Evolutionary conservation across 2,329 filamentous ascomycete species (phyloP).

Genomic region (Cladosporium sp.): DNA sequence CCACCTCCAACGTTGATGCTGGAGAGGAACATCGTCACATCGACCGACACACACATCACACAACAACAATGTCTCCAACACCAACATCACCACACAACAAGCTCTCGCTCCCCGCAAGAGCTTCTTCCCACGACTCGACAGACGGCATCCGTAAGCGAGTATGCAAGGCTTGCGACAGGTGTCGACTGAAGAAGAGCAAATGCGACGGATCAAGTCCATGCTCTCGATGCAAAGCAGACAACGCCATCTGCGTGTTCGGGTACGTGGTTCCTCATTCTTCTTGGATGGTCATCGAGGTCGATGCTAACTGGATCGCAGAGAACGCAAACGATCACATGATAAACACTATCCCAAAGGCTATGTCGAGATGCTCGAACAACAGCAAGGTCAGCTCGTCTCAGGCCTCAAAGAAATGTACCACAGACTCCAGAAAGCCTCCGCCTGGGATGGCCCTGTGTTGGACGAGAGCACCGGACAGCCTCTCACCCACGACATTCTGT

Average conservation of each 20-base stretch:
- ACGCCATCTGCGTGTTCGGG: slow-evolving; percentile 62
- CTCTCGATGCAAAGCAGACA: slow-evolving; percentile 59
- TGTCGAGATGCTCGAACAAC: slow-evolving; percentile 64
- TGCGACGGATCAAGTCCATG: slow-evolving; percentile 61
- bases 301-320: slow-evolving; percentile 25
- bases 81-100: slow-evolving; percentile 22
- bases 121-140: slow-evolving; percentile 24
- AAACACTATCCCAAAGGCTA: slow-evolving; percentile 67
- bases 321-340: slow-evolving; percentile 63
- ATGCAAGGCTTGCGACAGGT: slow-evolving; percentile 64
- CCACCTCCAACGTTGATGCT: background rate
- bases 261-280: slow-evolving; percentile 16
- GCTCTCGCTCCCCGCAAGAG: slow-evolving; percentile 21
- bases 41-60: background rate
- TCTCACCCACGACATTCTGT: slow-evolving; percentile 61
- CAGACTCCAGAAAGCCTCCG: slow-evolving; percentile 47
- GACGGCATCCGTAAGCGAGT: slow-evolving; percentile 52
- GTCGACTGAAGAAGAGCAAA: slow-evolving; percentile 64
- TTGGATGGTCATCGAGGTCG: background rate
- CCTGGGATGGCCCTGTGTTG: slow-evolving; percentile 53
- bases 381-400: slow-evolving; percentile 58
- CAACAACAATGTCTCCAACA: slow-evolving; percentile 10
- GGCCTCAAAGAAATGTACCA: slow-evolving; percentile 59
- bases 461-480: slow-evolving; percentile 53
- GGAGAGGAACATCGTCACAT: background rate